phyloP scores from a whole-genome alignment of 257 asterid species.

The Lycium ferocissimum region DNA sequence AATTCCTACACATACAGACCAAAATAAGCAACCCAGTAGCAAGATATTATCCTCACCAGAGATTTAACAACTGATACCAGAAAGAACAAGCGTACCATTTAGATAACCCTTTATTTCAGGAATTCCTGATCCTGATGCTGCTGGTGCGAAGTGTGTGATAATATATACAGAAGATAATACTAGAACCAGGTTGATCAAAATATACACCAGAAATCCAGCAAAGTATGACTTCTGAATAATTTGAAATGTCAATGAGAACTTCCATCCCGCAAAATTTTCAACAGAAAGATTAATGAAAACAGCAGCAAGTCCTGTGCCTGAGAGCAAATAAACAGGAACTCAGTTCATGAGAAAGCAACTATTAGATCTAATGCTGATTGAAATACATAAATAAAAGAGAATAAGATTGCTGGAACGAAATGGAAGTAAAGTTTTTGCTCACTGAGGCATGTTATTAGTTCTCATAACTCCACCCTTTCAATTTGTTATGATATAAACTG shows the following conservation, averaged over 20 bases:
- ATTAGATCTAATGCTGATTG: neutral
- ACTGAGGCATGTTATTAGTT: neutral
- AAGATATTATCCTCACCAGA: constrained; percentile 8
- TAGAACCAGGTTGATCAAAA: constrained; percentile 80
- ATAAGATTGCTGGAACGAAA: constrained; percentile 4
- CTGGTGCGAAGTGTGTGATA: constrained; percentile 90
- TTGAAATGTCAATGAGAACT: constrained; percentile 86
- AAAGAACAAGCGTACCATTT: constrained; percentile 59
- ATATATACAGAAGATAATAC: constrained; percentile 92
- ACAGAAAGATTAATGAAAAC: constrained; percentile 95
- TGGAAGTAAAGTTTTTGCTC: neutral
- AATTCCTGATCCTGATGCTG: constrained; percentile 98
- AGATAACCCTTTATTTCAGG: constrained; percentile 99
- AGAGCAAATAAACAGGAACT: constrained; percentile 34
- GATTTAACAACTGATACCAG: neutral
- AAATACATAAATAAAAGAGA: neutral
- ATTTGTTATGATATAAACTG: neutral
- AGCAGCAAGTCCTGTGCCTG: constrained; percentile 98
- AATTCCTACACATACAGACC: constrained; percentile 64
- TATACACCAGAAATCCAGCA: constrained; percentile 84
- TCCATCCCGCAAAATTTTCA: constrained; percentile 99
- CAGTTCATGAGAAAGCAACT: neutral
- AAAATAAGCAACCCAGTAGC: constrained; percentile 35
- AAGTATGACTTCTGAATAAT: constrained; percentile 94
- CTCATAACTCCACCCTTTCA: neutral